These are phyloP conservation scores for Lyophyllum decastes DNA, from an alignment of 768 basidiomycete genomes.

Conservation along the genomic window DNA sequence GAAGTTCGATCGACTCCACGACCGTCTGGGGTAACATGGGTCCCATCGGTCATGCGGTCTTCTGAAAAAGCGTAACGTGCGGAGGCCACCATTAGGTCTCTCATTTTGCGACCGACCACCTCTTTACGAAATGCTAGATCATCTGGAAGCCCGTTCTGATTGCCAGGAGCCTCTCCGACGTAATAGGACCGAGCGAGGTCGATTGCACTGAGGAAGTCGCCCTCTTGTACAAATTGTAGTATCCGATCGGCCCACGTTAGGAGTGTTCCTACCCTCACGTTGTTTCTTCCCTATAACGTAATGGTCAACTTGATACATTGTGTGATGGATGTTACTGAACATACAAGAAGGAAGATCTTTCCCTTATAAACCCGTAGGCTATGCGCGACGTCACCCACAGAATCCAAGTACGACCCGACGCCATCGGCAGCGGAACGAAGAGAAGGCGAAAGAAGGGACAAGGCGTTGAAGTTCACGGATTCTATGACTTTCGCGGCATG, in stretches of 20 bases:
- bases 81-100: slow-evolving; percentile 86
- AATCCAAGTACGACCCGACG: slow-evolving; percentile 47
- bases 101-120: slow-evolving; percentile 74
- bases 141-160: slow-evolving; percentile 83
- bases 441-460: slow-evolving; percentile 56
- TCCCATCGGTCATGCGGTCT: slow-evolving; percentile 89
- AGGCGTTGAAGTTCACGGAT: slow-evolving; percentile 55
- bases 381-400: slow-evolving; percentile 57
- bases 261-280: slow-evolving; percentile 79
- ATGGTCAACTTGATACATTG: slow-evolving; percentile 5
- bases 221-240: slow-evolving; percentile 76
- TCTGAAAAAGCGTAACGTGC: slow-evolving; percentile 91
- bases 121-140: slow-evolving; percentile 55
- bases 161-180: slow-evolving; percentile 76
- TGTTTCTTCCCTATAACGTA: slow-evolving; percentile 54
- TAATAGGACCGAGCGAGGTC: slow-evolving; percentile 85
- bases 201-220: slow-evolving; percentile 90
- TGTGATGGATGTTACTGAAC: slow-evolving; percentile 24
- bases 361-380: slow-evolving; percentile 85
- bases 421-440: slow-evolving; percentile 47
- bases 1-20: slow-evolving; percentile 91
- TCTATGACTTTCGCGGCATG: slow-evolving; percentile 61
- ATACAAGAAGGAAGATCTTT: slow-evolving; percentile 87
- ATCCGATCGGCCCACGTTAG: slow-evolving; percentile 96
- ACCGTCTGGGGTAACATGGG: slow-evolving; percentile 78